phyloP scores from a whole-genome alignment of 345 rosid genomes.

The Lagerstroemia speciosa region DNA sequence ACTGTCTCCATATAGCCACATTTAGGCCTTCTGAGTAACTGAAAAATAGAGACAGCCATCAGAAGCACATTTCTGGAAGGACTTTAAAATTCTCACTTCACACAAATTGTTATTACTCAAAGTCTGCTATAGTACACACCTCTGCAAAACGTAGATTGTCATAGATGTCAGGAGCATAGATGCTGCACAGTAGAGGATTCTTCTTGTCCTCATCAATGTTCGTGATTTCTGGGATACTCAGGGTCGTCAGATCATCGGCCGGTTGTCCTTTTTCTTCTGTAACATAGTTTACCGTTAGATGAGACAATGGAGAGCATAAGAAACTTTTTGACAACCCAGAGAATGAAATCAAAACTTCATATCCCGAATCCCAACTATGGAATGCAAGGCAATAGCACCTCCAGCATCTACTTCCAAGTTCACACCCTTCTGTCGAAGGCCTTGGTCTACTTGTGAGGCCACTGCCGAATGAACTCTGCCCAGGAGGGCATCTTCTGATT shows the following conservation, averaged over 20 bases:
- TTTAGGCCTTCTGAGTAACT: constrained; percentile 60
- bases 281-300: background rate
- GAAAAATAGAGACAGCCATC: constrained; percentile 15
- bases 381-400: background rate
- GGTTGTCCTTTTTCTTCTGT: constrained; percentile 23
- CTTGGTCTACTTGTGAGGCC: constrained; percentile 12
- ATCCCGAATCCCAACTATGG: background rate
- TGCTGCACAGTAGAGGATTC: constrained; percentile 65
- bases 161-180: constrained; percentile 68
- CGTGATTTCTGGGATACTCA: constrained; percentile 27
- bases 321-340: background rate
- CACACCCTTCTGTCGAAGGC: constrained; percentile 27
- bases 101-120: background rate
- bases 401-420: background rate
- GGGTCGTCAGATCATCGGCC: constrained; percentile 18
- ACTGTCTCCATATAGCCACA: constrained; percentile 56
- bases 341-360: background rate
- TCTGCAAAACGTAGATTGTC: constrained; percentile 66
- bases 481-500: constrained; percentile 9
- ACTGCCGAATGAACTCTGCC: constrained; percentile 15
- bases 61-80: background rate
- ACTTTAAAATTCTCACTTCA: background rate
- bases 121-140: constrained; percentile 31
- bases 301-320: background rate
- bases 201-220: constrained; percentile 61